These are phyloP conservation scores for Dothistroma pini DNA, from an alignment of 2,329 filamentous ascomycete genomes.

Conservation along the genomic window DNA sequence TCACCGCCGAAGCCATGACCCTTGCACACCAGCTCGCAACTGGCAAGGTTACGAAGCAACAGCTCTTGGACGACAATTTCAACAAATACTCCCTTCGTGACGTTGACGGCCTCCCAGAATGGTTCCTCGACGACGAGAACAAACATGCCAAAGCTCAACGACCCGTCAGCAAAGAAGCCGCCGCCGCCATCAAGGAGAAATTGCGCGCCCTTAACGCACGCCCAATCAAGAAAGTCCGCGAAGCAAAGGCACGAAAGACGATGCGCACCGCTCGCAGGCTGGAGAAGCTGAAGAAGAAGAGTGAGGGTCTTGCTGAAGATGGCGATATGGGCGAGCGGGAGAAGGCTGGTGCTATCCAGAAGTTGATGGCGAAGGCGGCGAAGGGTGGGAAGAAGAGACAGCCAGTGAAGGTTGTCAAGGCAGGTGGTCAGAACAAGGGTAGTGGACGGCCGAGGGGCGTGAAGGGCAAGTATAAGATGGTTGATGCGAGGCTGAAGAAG, in stretches of 20 bases:
- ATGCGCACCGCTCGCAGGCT: slow-evolving; percentile 85
- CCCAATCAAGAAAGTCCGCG: slow-evolving; percentile 98
- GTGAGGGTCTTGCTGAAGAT: slow-evolving; percentile 75
- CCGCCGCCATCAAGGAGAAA: slow-evolving; percentile 92
- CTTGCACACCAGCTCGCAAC: slow-evolving; percentile 88
- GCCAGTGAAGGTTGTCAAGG: slow-evolving; percentile 83
- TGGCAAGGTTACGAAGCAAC: slow-evolving; percentile 72
- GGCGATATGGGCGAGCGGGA: slow-evolving; percentile 81
- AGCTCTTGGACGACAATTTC: slow-evolving; percentile 86
- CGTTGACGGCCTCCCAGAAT: slow-evolving; percentile 86
- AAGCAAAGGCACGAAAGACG: slow-evolving; percentile 96
- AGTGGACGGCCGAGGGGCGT: slow-evolving; percentile 86
- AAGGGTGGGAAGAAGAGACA: slow-evolving; percentile 68
- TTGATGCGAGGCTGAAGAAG: slow-evolving; percentile 94
- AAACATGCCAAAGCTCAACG: slow-evolving; percentile 79
- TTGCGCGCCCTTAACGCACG: slow-evolving; percentile 86
- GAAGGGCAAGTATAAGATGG: slow-evolving; percentile 96
- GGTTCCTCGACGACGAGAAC: slow-evolving; percentile 93
- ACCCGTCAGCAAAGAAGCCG: slow-evolving; percentile 88
- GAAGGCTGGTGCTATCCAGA: slow-evolving; percentile 80
- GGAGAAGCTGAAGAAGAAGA: slow-evolving; percentile 97
- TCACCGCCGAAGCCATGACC: slow-evolving; percentile 99
- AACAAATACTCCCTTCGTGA: slow-evolving; percentile 92
- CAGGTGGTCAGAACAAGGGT: slow-evolving; percentile 76
- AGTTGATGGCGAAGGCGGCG: slow-evolving; percentile 73